Base-by-base conservation (phyloP, 1,139 yeast genomes). In the Debaryomycetaceae sp. region DNA sequence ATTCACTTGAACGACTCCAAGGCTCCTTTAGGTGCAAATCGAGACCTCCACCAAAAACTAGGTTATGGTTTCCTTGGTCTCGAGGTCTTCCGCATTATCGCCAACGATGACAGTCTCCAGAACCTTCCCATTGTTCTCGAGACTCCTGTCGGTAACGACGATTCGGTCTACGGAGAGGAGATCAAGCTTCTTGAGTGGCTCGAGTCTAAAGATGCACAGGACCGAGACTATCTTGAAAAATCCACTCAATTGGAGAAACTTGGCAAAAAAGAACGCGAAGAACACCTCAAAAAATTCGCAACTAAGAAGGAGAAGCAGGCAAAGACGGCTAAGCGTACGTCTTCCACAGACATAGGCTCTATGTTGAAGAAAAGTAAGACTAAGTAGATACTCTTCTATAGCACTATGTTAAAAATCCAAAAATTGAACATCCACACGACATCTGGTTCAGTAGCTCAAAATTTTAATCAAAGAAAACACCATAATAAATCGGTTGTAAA, bases 1-100 rank as follows among this genome's bases (percentile, higher is more conserved):
- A 75, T 92, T 40, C 98, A 92, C 62, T 64, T 92, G 41, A 92
- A 92, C 56, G 98, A 92, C 57, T 91, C 98, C 8, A 91, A 92
- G 63, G 95, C 95, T 3, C 98, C 98, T 1, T 61, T 87, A 37
- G 94, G 85, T 4, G 92, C 96, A 29, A 88, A 87, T 53, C 74
- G 95, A 48, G 99, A 92, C 59, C 74, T 92, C 42, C 99, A 92
- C 59, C 96, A 92, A 56, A 81, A 83, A 48, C 65, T 92, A 37
- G 98, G 99, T 1, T 70, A 78, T 45, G 99, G 99, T 0, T 94
- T 87, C 54, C 59, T 92, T 37, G 96, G 97, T 0, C 70, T 92
- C 35, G 96, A 91, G 50, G 78, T 83, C 8, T 92, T 92, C 58
- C 68, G 96, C 47, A 64, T 80, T 31, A 66, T 92, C 35, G 87